Base-by-base conservation (phyloP, 2,329 filamentous ascomycete genomes). In the Lachnellula hyalina region DNA sequence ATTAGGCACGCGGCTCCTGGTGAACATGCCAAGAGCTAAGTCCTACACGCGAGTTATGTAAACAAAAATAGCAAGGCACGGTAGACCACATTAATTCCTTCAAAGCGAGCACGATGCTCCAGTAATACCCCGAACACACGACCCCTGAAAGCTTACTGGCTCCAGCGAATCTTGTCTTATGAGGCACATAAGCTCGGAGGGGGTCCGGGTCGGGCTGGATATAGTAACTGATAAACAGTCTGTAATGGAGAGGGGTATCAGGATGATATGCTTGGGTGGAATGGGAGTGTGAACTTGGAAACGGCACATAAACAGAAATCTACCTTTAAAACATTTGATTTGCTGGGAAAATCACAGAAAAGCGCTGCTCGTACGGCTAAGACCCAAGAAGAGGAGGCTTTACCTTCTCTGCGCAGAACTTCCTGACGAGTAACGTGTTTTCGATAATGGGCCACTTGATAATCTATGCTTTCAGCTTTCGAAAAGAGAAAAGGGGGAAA, bases 1-100 rank as follows among this genome's bases (percentile, higher is more conserved):
- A n/a, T 42, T 11, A 42, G 44, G 47, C 51, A 56, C 56, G 41
- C 53, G 50, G 54, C 50, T 46, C 56, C 56, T 50, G 41, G 41
- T 54, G 52, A 2, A 14, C 6, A 19, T 6, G n/a, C 34, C 36
- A 34, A 17, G 46, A 23, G 23, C 5, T 17, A 45, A 55, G 19
- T 52, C 45, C 14, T 48, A 25, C 34, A 28, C n/a, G 32, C 17
- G n/a, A 2, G 15, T 36, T 15, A 21, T 28, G 45, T n/a, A 12
- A 48, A 25, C 32, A 28, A n/a, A 42, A n/a, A 15, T 40, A 3
- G 40, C 35, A 25, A 25, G 25, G 7, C 5, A 25, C 25, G 25
- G 1, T 15, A 5, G 23, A 35, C 6, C 8, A 38, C 19, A 21
- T 35, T 35, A 12, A 4, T 15, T 49, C 38, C 32, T 15, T 17